These are phyloP conservation scores for Trichoderma gamsii DNA, from an alignment of 495 filamentous ascomycete genomes.

Conservation along the genomic window DNA sequence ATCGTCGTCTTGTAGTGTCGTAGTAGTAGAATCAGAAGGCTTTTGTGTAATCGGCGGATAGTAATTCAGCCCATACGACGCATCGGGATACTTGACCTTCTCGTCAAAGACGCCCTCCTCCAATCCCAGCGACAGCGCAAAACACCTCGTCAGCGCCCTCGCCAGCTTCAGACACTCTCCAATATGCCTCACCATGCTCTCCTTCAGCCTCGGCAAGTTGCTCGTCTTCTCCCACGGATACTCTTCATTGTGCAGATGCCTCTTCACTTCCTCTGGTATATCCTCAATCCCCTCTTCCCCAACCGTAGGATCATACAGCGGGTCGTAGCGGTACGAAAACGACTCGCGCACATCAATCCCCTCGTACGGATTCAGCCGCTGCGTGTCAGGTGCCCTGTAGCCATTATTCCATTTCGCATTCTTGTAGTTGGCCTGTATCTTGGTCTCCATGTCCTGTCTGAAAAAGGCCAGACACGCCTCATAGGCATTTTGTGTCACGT, in stretches of 20 bases:
- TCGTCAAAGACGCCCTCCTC: constrained; percentile 45
- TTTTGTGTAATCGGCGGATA: constrained; percentile 23
- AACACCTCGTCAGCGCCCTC: constrained; percentile 39
- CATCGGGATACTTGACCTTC: constrained; percentile 42
- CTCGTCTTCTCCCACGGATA: constrained; percentile 44
- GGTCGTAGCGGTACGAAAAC: constrained; percentile 41
- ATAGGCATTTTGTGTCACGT: constrained; percentile 29
- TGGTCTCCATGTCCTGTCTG: constrained; percentile 33
- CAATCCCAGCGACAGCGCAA: constrained; percentile 44
- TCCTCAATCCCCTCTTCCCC: constrained; percentile 25
- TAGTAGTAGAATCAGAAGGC: neutral
- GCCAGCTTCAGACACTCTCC: constrained; percentile 41
- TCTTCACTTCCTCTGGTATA: constrained; percentile 32
- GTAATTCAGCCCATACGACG: constrained; percentile 27
- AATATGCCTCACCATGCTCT: constrained; percentile 39
- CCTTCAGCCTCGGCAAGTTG: constrained; percentile 33
- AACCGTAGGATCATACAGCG: constrained; percentile 38
- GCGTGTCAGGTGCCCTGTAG: constrained; percentile 26
- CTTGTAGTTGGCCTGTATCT: constrained; percentile 29
- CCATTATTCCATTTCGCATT: constrained; percentile 29
- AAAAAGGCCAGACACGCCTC: constrained; percentile 39
- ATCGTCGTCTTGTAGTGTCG: neutral
- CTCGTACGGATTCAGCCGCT: constrained; percentile 34
- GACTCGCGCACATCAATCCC: constrained; percentile 35
- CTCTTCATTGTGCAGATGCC: constrained; percentile 36